A percentile compares a stretch with the other conserved stretches of the same genome.
phyloP scores from a whole-genome alignment of 2,329 filamentous ascomycete species.

The Harringtonia lauricola region DNA sequence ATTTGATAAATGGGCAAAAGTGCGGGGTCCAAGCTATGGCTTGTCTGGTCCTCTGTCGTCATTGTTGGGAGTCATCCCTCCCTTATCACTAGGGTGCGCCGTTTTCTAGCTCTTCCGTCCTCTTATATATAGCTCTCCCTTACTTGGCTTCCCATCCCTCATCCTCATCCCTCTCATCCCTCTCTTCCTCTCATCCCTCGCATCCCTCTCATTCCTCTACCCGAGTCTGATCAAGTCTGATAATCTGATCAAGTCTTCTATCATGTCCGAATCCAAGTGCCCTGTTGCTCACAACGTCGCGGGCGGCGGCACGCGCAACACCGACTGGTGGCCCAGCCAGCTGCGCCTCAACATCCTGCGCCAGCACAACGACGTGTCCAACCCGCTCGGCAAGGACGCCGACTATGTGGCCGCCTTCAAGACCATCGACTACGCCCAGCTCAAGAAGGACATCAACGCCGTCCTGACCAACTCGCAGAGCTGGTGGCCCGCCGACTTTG shows the following conservation, averaged over 20 bases:
- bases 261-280: slow-evolving; percentile 3
- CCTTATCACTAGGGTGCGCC: no score
- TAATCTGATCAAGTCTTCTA: not conserved
- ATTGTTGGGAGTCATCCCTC: no score
- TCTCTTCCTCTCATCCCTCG: no score
- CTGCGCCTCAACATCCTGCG: slow-evolving; percentile 62
- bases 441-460: slow-evolving; percentile 63
- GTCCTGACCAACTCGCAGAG: slow-evolving; percentile 71
- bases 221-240: no score
- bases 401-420: slow-evolving; percentile 66
- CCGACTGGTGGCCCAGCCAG: slow-evolving; percentile 65
- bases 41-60: no score
- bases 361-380: slow-evolving; percentile 52
- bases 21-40: no score
- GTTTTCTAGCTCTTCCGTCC: no score
- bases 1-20: no score
- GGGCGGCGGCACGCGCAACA: slow-evolving; percentile 56
- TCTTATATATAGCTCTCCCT: no score
- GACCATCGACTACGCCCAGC: slow-evolving; percentile 54
- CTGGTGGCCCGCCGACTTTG: slow-evolving; percentile 75
- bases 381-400: slow-evolving; percentile 55
- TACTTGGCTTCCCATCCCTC: no score
- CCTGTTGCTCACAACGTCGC: slow-evolving; percentile 17
- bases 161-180: no score
- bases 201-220: no score